A percentile compares a stretch with the other conserved stretches of the same genome.
phyloP scores from a whole-genome alignment of 345 rosid genomes.

The Euphorbia lathyris region DNA sequence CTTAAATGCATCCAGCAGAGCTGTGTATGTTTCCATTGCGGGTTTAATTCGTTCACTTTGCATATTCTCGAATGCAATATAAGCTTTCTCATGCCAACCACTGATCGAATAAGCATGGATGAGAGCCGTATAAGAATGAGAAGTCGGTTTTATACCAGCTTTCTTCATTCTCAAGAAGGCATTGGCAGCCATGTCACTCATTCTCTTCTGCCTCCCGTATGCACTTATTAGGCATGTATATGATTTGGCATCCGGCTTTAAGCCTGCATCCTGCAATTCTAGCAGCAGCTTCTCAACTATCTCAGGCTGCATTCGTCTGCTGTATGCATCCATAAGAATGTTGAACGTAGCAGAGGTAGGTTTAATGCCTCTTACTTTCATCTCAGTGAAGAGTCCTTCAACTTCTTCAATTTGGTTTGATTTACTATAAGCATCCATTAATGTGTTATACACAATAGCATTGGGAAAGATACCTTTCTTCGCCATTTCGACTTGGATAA shows the following conservation, averaged over 20 bases:
- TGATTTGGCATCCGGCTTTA: constrained; percentile 62
- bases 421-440: constrained; percentile 80
- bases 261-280: constrained; percentile 64
- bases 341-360: constrained; percentile 62
- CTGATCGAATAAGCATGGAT: constrained; percentile 80
- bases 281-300: constrained; percentile 57
- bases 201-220: constrained; percentile 68
- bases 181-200: constrained; percentile 85
- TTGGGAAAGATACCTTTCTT: constrained; percentile 68
- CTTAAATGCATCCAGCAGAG: constrained; percentile 80
- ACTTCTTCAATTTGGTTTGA: constrained; percentile 72
- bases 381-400: constrained; percentile 77
- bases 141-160: constrained; percentile 62
- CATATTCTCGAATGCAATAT: constrained; percentile 61
- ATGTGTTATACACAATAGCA: constrained; percentile 59
- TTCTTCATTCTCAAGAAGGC: constrained; percentile 73
- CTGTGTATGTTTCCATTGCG: constrained; percentile 75
- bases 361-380: constrained; percentile 58
- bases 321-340: constrained; percentile 79
- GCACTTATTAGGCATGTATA: constrained; percentile 77
- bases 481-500: constrained; percentile 81
- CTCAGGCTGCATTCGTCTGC: constrained; percentile 90
- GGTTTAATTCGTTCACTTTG: constrained; percentile 62
- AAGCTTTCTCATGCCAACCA: constrained; percentile 86
- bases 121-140: constrained; percentile 80